Percentiles rank a stretch among this genome's conserved stretches.
These are phyloP conservation scores for Malassezia japonica DNA, from an alignment of 1,284 basidiomycete species.

Conservation along the genomic window DNA sequence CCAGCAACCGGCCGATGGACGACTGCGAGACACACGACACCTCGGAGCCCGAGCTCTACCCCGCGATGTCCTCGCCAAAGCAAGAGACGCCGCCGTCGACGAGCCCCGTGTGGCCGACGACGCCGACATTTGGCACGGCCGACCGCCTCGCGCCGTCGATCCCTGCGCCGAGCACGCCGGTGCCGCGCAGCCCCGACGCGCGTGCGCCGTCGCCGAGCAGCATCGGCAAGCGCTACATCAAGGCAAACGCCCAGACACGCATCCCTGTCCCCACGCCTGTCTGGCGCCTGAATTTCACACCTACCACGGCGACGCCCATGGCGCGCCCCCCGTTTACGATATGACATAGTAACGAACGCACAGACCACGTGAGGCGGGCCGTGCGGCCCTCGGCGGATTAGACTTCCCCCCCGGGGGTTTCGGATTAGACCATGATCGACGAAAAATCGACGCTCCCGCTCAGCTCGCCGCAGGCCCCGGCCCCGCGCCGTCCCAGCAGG, in stretches of 20 bases:
- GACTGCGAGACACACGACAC: not conserved
- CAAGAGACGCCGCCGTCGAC: not conserved
- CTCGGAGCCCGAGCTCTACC: not conserved
- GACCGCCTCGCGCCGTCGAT: conserved; percentile 12
- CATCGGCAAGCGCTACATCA: conserved; percentile 5
- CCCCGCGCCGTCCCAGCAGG: no score
- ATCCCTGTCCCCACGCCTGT: conserved; percentile 16
- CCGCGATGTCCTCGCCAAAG: not conserved
- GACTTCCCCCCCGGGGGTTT: no score
- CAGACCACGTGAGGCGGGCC: conserved; percentile 3
- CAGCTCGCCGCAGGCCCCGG: no score
- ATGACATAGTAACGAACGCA: conserved; percentile 6
- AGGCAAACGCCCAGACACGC: conserved; percentile 5
- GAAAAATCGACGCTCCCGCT: no score
- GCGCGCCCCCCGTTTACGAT: conserved; percentile 12
- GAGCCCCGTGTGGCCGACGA: not conserved
- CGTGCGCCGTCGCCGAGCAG: not conserved
- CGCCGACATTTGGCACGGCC: not conserved
- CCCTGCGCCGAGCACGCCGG: conserved; percentile 13
- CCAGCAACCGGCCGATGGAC: not conserved
- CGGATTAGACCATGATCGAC: no score
- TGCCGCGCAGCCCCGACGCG: conserved; percentile 12
- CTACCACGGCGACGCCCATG: conserved; percentile 1
- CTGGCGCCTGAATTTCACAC: conserved; percentile 10
- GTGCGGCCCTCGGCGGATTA: no score